Evolutionary conservation across 768 basidiomycete species (phyloP).

Genomic region (Amanita rimosa): DNA sequence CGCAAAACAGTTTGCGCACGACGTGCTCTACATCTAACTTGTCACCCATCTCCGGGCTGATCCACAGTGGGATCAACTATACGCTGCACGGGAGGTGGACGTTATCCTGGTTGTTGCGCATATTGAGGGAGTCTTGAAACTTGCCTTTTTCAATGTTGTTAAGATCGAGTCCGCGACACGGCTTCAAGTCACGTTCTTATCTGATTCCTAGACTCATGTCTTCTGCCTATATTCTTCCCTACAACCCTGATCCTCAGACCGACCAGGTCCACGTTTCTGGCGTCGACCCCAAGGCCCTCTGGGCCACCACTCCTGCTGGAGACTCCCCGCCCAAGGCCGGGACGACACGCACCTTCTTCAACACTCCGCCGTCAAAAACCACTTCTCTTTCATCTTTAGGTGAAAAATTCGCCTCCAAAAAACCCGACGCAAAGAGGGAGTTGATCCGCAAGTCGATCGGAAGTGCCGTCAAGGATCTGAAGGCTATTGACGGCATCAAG

Average conservation of each 20-base stretch:
- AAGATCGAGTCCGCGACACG: neutral
- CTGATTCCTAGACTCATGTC: constrained; percentile 10
- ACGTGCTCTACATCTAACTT: constrained; percentile 10
- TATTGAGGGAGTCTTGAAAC: too few relatives aligned
- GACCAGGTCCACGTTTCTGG: constrained; percentile 17
- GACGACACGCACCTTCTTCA: constrained; percentile 55
- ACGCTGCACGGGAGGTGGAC: constrained; percentile 15
- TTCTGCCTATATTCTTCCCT: constrained; percentile 47
- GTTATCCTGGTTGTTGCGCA: neutral
- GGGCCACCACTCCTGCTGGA: constrained; percentile 36
- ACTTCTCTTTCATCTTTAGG: constrained; percentile 51
- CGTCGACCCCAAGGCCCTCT: constrained; percentile 37
- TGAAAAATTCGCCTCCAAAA: constrained; percentile 36
- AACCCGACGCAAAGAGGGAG: constrained; percentile 42
- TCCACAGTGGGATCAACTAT: constrained; percentile 22
- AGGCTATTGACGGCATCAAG: constrained; percentile 47
- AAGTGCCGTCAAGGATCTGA: constrained; percentile 60
- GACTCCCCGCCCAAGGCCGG: constrained; percentile 49
- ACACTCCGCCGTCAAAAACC: constrained; percentile 33
- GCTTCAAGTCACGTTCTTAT: constrained; percentile 3
- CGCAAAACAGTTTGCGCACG: constrained; percentile 7
- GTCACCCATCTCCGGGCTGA: constrained; percentile 18
- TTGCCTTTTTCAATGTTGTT: neutral
- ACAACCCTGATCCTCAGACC: constrained; percentile 31
- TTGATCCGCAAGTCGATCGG: constrained; percentile 61